Base-by-base conservation (phyloP, 164 flowering plant genomes). In the Houttuynia cordata region DNA sequence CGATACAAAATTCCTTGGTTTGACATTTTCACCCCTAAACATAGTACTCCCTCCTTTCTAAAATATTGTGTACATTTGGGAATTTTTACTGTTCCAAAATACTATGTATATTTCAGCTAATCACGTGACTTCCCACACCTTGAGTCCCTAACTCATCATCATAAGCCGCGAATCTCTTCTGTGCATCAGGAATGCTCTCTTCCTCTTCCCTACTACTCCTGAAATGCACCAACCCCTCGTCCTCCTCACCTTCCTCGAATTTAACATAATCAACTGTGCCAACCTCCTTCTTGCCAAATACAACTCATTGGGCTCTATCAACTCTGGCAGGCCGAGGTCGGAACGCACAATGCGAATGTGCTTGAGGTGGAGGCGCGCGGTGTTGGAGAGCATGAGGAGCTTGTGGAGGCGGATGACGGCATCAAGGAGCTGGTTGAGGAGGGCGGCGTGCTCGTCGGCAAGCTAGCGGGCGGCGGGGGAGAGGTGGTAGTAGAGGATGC, bases 321-420 rank as follows among this genome's bases (percentile, higher is more conserved):
- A n/a, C n/a, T n/a, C n/a, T n/a, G n/a, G n/a, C n/a, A 51, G 53
- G 39, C 97, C 99, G 42, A 93, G 79, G 25, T 83, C 96, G 10
- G 53, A 64, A 18, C 96, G 62, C 0, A 95, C 92, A 60, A 90
- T 80, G 39, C 97, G 68, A 4, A 90, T 71, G 64, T 93, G 95
- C 57, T 88, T 96, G 17, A 93, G 76, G 25, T 86, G 67, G 47
- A 93, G 54, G 8, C 96, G 75, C 15, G 86, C 84, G 3, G 81
- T 68, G 49, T 86, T 83, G 0, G 96, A 86, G 71, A 90, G 55
- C 97, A 88, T 82, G 15, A 86, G 24, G 18, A 93, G 75, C 72
- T 88, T 90, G 30, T 91, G 62, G 17, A 93, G 13, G 82, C n/a
- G n/a, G n/a, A n/a, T n/a, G n/a, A n/a, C n/a, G n/a, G n/a, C n/a